These are phyloP conservation scores for Alloascoidea africana DNA, from an alignment of 805 yeast genomes.

Conservation along the genomic window DNA sequence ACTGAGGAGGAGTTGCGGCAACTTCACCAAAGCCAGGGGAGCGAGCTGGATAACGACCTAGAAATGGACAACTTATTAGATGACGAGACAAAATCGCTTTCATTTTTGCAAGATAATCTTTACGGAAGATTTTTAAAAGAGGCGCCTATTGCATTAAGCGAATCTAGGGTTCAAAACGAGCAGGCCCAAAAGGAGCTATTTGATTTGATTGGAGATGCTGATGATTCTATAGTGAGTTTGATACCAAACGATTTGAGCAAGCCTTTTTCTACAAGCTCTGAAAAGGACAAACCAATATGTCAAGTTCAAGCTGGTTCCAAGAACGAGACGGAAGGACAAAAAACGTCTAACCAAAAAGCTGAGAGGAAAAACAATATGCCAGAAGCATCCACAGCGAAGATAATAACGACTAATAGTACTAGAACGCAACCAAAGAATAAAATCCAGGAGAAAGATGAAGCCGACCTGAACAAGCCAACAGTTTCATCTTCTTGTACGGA, in stretches of 20 bases:
- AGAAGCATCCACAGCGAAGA: too few relatives aligned
- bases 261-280: not conserved
- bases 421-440: too few relatives aligned
- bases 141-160: not conserved
- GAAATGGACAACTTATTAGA: not conserved
- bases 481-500: not conserved
- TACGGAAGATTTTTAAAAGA: not conserved
- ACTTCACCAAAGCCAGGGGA: not conserved
- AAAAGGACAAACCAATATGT: not conserved
- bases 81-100: not conserved
- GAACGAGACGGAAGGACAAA: not conserved
- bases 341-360: not conserved
- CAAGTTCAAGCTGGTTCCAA: not conserved
- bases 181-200: not conserved
- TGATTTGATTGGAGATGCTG: not conserved
- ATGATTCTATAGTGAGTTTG: not conserved
- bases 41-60: not conserved
- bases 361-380: not conserved
- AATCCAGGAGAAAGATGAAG: not conserved
- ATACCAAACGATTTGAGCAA: not conserved
- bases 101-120: not conserved
- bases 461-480: not conserved
- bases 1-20: not conserved
- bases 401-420: too few relatives aligned
- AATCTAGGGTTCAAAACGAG: not conserved